Evolutionary conservation across 108 stramenopile species (phyloP).

Genomic region (Aureococcus anophagefferens): DNA sequence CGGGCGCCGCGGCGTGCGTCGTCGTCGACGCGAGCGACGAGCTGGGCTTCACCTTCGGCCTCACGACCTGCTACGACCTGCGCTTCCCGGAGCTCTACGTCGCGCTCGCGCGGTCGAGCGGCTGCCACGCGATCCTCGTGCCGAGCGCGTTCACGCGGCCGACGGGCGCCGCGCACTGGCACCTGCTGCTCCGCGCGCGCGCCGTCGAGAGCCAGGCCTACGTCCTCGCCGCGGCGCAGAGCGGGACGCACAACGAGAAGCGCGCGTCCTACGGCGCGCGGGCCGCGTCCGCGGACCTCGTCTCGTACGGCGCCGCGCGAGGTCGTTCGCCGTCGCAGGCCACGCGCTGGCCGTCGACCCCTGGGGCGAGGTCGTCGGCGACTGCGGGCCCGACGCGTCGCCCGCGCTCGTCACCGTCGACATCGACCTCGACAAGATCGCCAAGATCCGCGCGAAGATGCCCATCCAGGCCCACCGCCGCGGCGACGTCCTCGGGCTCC

Average conservation of each 20-base stretch:
- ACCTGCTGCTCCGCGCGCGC: constrained; percentile 69
- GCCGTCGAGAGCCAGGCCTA: constrained; percentile 92
- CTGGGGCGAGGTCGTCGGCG: constrained; percentile 42
- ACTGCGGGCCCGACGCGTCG: constrained; percentile 1
- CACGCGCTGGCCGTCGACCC: constrained; percentile 44
- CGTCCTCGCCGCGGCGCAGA: constrained; percentile 90
- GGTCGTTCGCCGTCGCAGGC: neutral
- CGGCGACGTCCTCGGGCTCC: neutral
- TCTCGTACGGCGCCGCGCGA: constrained; percentile 35
- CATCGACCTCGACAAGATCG: constrained; percentile 49
- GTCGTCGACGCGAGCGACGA: constrained; percentile 62
- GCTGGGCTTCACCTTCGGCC: constrained; percentile 62
- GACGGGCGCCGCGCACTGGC: constrained; percentile 95
- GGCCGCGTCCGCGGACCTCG: no score
- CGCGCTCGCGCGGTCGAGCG: constrained; percentile 40
- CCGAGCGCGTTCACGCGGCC: constrained; percentile 90
- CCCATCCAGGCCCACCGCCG: constrained; percentile 63
- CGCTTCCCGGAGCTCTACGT: constrained; percentile 84
- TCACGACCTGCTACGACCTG: constrained; percentile 89
- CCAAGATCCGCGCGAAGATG: constrained; percentile 57
- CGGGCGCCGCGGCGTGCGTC: constrained; percentile 55
- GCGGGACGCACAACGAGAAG: constrained; percentile 69
- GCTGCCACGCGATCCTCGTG: constrained; percentile 69
- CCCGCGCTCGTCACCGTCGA: constrained; percentile 46
- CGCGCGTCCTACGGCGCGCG: constrained; percentile 77